Evolutionary conservation across 208 protist genomes (phyloP).

Genomic region (Vickermania spadyakhi): DNA sequence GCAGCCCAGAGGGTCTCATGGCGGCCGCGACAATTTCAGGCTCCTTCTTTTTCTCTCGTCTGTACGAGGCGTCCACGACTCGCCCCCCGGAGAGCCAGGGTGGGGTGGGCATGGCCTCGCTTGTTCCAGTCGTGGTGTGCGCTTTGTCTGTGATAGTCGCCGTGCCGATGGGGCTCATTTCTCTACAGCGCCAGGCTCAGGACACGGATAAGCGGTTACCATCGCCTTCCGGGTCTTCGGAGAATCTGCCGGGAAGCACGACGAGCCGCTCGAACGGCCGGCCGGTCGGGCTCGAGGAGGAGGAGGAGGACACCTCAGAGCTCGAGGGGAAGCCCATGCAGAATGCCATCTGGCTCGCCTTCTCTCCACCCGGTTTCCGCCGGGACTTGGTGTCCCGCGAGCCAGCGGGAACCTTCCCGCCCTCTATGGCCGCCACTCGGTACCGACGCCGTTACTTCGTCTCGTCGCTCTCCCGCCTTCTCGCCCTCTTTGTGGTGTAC

Average conservation of each 20-base stretch:
- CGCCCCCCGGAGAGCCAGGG: neutral
- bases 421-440: neutral
- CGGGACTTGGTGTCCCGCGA: neutral
- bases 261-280: neutral
- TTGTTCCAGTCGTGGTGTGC: conserved; percentile 32
- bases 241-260: conserved; percentile 17
- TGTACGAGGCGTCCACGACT: conserved; percentile 19
- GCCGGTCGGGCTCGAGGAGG: neutral
- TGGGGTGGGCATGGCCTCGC: conserved; percentile 11
- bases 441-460: neutral
- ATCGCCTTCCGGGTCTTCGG: conserved; percentile 8
- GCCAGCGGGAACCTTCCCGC: neutral
- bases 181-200: conserved; percentile 49
- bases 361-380: neutral
- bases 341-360: neutral
- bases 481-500: conserved; percentile 22
- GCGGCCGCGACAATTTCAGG: conserved; percentile 38
- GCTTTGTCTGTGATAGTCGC: conserved; percentile 38
- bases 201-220: conserved; percentile 22
- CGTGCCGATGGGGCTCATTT: conserved; percentile 60
- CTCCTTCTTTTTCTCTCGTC: conserved; percentile 41
- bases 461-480: neutral
- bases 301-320: neutral
- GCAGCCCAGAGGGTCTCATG: conserved; percentile 62
- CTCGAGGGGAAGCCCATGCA: neutral